Evolutionary conservation across 805 yeast genomes (phyloP), one percentile per base, ranked within the genome.

Genomic region (Hanseniaspora jakobsenii): DNA sequence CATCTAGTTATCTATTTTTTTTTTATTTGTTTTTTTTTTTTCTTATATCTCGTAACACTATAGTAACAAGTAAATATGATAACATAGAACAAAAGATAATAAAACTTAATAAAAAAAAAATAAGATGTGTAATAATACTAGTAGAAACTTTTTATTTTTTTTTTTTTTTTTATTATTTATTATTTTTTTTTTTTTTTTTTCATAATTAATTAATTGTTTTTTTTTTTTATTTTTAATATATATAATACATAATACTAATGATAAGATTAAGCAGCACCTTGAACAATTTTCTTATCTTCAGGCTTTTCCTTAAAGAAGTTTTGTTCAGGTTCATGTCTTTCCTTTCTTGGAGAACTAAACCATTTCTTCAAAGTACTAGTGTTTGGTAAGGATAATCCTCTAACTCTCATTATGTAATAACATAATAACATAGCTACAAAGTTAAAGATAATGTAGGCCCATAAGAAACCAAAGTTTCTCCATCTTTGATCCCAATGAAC

Each of bases 391-490:
- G 56, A 63, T 53, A 51, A 63, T 34, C 64, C 70, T 53, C 58
- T 62, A 16, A 63, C 66, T 59, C 68, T 63, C 59, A 59, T 55
- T 22, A 59, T 23, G 45, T 58, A 64, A 52, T 63, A 64, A 38
- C 63, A 57, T 2, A 39, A 31, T 19, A 59, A 50, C 73, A 71
- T 70, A 10, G 63, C 65, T 41, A 47, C 36, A 24, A 64, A 50
- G 53, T 69, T 68, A 59, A 69, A 63, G 24, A 56, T 40, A 42
- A 68, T 64, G 56, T 56, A 69, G 19, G 59, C 69, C 63, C 66
- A 63, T 59, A 72, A 64, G 51, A 77, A 66, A 53, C 83, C 83
- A 51, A 67, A 67, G 55, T 77, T 72, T 68, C 81, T 73, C 82
- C 83, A 75, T 64, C 77, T 73, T 53, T 72, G 64, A n/a, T 51